Base-by-base conservation (phyloP, 768 basidiomycete genomes). In the Hortiboletus flavorubellus region DNA sequence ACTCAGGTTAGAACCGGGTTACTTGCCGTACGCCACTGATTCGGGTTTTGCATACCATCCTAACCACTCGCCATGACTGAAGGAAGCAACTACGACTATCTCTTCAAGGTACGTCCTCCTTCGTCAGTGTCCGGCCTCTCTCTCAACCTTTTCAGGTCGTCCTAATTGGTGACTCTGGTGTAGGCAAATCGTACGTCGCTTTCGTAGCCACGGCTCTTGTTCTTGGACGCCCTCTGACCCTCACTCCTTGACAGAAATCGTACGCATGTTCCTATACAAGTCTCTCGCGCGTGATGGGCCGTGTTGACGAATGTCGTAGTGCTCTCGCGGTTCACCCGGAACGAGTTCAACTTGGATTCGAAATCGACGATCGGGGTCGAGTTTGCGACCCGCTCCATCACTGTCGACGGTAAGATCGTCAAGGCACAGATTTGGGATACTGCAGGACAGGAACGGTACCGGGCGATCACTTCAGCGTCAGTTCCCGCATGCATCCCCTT, bases 401-500 rank as follows among this genome's bases (percentile, higher is more conserved):
- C 81, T 62, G 91, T 98, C n/a, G 96, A 98, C 69, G 85, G 85
- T 39, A 98, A 98, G 85, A 94, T 87, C 3, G 83, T 99, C 64
- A 98, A 98, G 75, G 96, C 96, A 21, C 96, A 98, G 75, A 90
- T 99, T 65, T 99, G 96, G 96, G 97, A 99, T 75, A 99, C 96
- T 63, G 95, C 95, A 65, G 95, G 95, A 18, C 94, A 98, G 73
- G 95, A 98, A 74, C 88, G 94, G 62, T 98, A 98, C 76, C 87
- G 95, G 53, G 95, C 95, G 49, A 98, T 98, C 73, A 97, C 95
- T 46, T 93, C 95, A 67, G 95, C 95, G 91, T 91, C 52, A 71
- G 86, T 67, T 60, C 12, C 49, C 21, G 21, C 21, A 21, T 21
- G 21, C 21, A 21, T 44, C 7, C 41, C 48, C 53, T 59, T 33